Evolutionary conservation across 2,329 filamentous ascomycete species (phyloP).

Genomic region (Chrysosphaeria jannelii): DNA sequence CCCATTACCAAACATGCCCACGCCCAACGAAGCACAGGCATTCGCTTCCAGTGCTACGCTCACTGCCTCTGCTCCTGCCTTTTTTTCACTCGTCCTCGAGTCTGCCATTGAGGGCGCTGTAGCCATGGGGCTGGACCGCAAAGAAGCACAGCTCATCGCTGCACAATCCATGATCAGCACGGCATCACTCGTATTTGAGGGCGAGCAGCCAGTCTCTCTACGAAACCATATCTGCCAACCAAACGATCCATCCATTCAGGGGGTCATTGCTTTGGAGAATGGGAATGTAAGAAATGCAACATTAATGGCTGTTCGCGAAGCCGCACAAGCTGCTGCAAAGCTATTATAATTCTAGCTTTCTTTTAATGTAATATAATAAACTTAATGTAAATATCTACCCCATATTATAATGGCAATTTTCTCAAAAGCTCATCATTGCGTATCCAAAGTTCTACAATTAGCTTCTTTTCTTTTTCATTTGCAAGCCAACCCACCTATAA

Average conservation of each 20-base stretch:
- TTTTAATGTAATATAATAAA: too few relatives aligned
- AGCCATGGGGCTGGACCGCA: slow-evolving; percentile 44
- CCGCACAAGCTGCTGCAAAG: slow-evolving; percentile 33
- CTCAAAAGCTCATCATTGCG: too few relatives aligned
- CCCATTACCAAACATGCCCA: background rate
- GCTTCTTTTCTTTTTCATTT: too few relatives aligned
- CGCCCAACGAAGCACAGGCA: slow-evolving; percentile 13
- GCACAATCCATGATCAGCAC: slow-evolving; percentile 52
- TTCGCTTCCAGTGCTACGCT: slow-evolving; percentile 46
- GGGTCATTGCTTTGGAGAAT: slow-evolving; percentile 44
- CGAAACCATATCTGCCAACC: slow-evolving; percentile 52
- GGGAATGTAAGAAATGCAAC: slow-evolving; percentile 35
- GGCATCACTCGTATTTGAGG: slow-evolving; percentile 31
- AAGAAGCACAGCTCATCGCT: slow-evolving; percentile 46
- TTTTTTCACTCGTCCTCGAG: slow-evolving; percentile 47
- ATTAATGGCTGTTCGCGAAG: slow-evolving; percentile 37
- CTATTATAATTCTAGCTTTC: too few relatives aligned
- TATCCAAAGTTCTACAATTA: too few relatives aligned
- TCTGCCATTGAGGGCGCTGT: slow-evolving; percentile 49
- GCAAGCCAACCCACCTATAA: too few relatives aligned
- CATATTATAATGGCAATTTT: too few relatives aligned
- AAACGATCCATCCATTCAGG: slow-evolving; percentile 50
- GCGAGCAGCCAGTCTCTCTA: slow-evolving; percentile 46
- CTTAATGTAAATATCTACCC: too few relatives aligned
- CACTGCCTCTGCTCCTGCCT: slow-evolving; percentile 45